Percentiles rank a stretch among this genome's conserved stretches.
These are phyloP conservation scores for Plasmodium inui DNA, from an alignment of 169 alveolate species.

Conservation along the genomic window DNA sequence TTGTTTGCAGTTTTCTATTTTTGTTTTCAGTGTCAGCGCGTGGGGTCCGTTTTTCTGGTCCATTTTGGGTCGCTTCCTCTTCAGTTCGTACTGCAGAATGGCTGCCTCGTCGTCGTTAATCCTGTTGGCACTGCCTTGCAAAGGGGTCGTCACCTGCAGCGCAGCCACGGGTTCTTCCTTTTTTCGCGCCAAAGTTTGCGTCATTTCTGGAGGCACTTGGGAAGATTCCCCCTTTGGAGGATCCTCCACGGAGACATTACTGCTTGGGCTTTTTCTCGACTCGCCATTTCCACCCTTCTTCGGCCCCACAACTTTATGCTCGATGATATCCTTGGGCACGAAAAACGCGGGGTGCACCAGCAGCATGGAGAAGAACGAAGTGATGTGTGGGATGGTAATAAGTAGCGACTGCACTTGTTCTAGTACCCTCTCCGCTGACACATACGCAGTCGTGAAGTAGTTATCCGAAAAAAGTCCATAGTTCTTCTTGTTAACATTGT, in stretches of 20 bases:
- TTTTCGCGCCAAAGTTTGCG: background rate
- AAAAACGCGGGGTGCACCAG: constrained; percentile 53
- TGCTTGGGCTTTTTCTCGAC: background rate
- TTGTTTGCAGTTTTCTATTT: background rate
- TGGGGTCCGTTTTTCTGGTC: background rate
- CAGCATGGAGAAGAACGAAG: constrained; percentile 68
- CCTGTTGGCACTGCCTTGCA: background rate
- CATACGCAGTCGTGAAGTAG: constrained; percentile 73
- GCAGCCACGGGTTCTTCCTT: background rate
- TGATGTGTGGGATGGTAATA: constrained; percentile 80
- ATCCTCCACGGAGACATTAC: background rate
- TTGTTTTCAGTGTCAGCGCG: background rate
- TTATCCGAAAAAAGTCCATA: constrained; percentile 58
- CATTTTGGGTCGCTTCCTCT: constrained; percentile 67
- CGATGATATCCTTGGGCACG: constrained; percentile 66
- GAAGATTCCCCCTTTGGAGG: background rate
- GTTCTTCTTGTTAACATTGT: constrained; percentile 44
- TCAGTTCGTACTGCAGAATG: constrained; percentile 59
- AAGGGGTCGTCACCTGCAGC: background rate
- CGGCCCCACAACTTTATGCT: constrained; percentile 14
- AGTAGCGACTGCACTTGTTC: constrained; percentile 83
- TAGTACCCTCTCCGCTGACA: constrained; percentile 82
- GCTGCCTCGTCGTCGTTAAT: constrained; percentile 69
- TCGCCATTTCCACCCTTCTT: background rate
- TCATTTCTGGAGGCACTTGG: background rate